Base-by-base conservation (phyloP, 495 filamentous ascomycete genomes). In the Parathielavia hyrcaniae region DNA sequence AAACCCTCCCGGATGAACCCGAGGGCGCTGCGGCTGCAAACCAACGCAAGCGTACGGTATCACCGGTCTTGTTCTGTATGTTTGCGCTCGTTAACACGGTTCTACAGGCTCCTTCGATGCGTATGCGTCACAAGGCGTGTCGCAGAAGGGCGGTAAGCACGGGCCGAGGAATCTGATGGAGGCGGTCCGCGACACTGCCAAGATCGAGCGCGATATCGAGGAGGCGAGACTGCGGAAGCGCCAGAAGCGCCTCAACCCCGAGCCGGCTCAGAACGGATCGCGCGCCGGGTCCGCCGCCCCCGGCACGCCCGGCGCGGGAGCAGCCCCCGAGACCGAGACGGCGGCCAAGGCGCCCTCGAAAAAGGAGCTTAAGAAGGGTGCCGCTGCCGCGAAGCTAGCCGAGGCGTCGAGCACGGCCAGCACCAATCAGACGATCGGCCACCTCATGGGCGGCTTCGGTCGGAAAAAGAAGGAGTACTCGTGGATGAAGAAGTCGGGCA, bases 301-400 rank as follows among this genome's bases (percentile, higher is more conserved):
- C 38, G 76, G 75, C 14, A 80, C 78, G 2, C 78, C 80, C 22
- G 75, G 76, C 44, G 71, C 73, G 1, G 67, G 57, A 39, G 43
- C 73, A 12, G 76, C 76, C 23, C 73, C 76, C 2, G 79, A 81
- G 39, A 23, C 60, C 16, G 71, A 76, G 53, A 62, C 49, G 5
- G 43, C 53, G 5, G 43, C 51, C 46, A 82, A 79, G 59, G 62
- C 73, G 7, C 74, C 73, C 4, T 75, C 79, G 7, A 81, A 81
- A 66, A 84, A 84, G 66, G 82, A 84, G 62, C 70, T 73, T n/a
- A 79, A 81, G 63, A 84, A 83, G 67, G 83, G 82, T 64, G 72
- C 77, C 10, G 72, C 71, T n/a, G 74, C 77, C 5, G 72, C 74
- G 0, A 80, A 78, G 53, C 63, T 75, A 3, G 75, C 78, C 8